Evolutionary conservation across 257 asterid genomes (phyloP).

Genomic region (Solanum stenotomum): DNA sequence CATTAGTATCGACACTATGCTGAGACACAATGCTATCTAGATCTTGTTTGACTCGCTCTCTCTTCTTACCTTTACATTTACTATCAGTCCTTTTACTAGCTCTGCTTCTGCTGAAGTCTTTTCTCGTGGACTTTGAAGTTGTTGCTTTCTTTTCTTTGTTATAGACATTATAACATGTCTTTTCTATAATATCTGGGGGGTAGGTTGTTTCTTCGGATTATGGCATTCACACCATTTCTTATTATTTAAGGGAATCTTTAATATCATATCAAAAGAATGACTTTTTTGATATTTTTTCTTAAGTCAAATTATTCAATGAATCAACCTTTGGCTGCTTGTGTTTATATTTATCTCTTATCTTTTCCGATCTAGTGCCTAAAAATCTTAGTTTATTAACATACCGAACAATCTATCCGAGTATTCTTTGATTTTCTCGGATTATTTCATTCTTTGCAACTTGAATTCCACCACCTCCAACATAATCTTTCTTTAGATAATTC

Average conservation of each 20-base stretch:
- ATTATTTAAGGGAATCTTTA: slow-evolving; percentile 26
- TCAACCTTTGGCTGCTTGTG: background rate
- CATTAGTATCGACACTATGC: background rate
- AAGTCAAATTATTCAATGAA: slow-evolving; percentile 29
- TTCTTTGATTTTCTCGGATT: too few relatives aligned
- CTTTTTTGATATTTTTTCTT: slow-evolving; percentile 19
- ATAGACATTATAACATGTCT: slow-evolving; percentile 28
- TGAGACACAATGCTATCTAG: slow-evolving; percentile 22
- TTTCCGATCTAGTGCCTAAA: background rate
- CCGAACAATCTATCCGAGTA: too few relatives aligned
- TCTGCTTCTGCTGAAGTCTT: slow-evolving; percentile 9
- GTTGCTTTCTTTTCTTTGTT: slow-evolving; percentile 67
- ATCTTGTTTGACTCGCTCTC: slow-evolving; percentile 27
- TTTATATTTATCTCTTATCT: background rate
- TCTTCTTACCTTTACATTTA: slow-evolving; percentile 26
- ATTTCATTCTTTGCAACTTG: too few relatives aligned
- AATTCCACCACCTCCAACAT: too few relatives aligned
- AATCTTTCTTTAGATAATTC: too few relatives aligned
- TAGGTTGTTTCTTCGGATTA: too few relatives aligned
- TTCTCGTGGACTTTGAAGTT: slow-evolving; percentile 36
- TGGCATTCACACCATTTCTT: slow-evolving; percentile 33
- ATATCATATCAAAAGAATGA: slow-evolving; percentile 29
- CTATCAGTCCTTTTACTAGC: slow-evolving; percentile 17
- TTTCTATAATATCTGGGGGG: too few relatives aligned
- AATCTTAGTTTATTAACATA: too few relatives aligned